Evolutionary conservation across 805 yeast genomes (phyloP).

Genomic region (Schwanniomyces pseudopolymorphus): DNA sequence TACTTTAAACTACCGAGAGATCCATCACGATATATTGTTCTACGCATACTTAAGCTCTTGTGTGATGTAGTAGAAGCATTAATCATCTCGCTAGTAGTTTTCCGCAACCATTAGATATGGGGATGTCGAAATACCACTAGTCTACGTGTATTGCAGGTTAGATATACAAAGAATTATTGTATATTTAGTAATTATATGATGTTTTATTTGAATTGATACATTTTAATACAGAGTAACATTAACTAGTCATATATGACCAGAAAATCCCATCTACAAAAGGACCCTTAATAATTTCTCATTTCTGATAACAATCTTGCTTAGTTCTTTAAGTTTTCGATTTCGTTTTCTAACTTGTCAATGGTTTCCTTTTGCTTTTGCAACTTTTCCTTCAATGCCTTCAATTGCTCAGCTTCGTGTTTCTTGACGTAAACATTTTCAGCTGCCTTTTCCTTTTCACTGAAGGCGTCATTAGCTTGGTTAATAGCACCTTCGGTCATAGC

Average conservation of each 20-base stretch:
- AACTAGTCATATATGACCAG: not conserved
- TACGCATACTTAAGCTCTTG: not conserved
- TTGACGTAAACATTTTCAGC: conserved; percentile 82
- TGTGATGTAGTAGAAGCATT: not conserved
- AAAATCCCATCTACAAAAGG: not conserved
- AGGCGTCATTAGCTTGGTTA: conserved; percentile 25
- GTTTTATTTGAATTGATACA: not conserved
- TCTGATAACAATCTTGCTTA: conserved; percentile 17
- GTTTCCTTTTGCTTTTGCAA: conserved; percentile 71
- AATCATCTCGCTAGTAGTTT: no score
- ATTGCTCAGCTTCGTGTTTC: conserved; percentile 88
- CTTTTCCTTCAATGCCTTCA: conserved; percentile 71
- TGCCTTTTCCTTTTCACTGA: conserved; percentile 86
- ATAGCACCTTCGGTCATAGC: conserved; percentile 24
- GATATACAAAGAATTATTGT: not conserved
- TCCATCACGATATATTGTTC: not conserved
- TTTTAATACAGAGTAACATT: not conserved
- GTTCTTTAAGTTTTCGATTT: conserved; percentile 51
- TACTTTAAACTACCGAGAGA: not conserved
- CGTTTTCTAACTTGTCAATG: conserved; percentile 48
- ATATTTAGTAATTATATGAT: not conserved
- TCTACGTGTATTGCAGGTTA: not conserved
- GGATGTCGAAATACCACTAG: not conserved
- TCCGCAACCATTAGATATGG: not conserved
- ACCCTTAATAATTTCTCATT: not conserved